Conservation (phyloP, 169 alveolate species). For the Eimeria falciformis region DNA sequence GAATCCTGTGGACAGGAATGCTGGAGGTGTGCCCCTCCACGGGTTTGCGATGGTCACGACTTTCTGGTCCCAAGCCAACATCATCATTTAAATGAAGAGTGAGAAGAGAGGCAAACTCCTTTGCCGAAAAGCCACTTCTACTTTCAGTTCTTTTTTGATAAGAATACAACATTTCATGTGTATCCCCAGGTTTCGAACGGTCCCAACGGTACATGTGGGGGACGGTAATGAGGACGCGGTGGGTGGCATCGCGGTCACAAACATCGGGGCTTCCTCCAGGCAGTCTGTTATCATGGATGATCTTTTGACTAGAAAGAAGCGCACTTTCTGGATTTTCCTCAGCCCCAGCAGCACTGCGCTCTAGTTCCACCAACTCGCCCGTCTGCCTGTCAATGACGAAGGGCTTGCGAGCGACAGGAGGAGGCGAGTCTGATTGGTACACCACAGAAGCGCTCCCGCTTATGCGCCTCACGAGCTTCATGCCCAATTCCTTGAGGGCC, state of each 20-base stretch:
- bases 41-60: neutral
- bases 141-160: too few relatives aligned
- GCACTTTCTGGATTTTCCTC: too few relatives aligned
- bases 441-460: conserved; percentile 5
- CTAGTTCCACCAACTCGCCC: neutral
- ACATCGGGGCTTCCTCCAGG: conserved; percentile 12
- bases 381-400: neutral
- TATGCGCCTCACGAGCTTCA: neutral
- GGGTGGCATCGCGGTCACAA: conserved; percentile 26
- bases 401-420: neutral
- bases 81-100: conserved; percentile 3
- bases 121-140: neutral
- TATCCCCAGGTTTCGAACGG: too few relatives aligned
- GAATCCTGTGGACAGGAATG: conserved; percentile 58
- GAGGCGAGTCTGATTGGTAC: neutral
- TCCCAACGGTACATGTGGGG: conserved; percentile 53
- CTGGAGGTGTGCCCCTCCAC: neutral
- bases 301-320: neutral
- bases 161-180: too few relatives aligned
- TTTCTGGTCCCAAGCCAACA: conserved; percentile 46
- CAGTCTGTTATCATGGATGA: conserved; percentile 7
- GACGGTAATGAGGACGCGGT: neutral
- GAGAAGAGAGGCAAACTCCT: neutral
- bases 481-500: neutral
- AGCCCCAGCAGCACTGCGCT: neutral